phyloP scores from a whole-genome alignment of 352 stramenopile species.

The Globisporangium alternatum region DNA sequence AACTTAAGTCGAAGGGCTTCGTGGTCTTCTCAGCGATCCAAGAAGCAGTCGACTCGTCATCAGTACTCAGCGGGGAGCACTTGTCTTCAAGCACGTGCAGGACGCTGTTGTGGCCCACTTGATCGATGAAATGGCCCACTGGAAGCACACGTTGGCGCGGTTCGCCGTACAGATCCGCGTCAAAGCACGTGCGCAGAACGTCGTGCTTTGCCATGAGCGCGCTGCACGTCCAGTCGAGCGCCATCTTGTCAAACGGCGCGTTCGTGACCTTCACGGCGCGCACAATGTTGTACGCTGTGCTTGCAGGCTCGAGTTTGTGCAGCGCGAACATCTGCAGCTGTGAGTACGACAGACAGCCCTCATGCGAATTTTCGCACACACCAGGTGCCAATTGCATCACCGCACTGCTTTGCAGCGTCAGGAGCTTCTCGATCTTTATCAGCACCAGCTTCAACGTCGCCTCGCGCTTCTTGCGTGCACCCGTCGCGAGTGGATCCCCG shows the following conservation, averaged over 20 bases:
- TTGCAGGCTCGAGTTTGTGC: conserved; percentile 35
- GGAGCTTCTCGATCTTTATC: conserved; percentile 11
- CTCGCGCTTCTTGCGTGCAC: conserved; percentile 17
- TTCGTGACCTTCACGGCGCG: conserved; percentile 29
- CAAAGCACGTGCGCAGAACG: conserved; percentile 43
- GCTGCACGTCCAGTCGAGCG: conserved; percentile 26
- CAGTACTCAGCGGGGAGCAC: not conserved
- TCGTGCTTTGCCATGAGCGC: conserved; percentile 41
- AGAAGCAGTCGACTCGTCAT: conserved; percentile 2
- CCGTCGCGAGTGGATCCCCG: conserved; percentile 10
- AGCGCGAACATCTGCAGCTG: conserved; percentile 64
- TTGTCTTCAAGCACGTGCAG: not conserved
- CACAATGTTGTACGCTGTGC: conserved; percentile 52
- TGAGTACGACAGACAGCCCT: conserved; percentile 35
- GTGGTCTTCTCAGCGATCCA: conserved; percentile 24
- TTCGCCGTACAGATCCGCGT: conserved; percentile 24
- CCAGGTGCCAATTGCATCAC: conserved; percentile 13
- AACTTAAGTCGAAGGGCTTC: conserved; percentile 35
- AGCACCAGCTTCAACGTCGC: conserved; percentile 18
- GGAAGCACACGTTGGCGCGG: conserved; percentile 30
- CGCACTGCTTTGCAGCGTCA: conserved; percentile 10
- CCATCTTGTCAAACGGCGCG: conserved; percentile 15
- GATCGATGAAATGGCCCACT: conserved; percentile 18
- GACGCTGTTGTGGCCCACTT: conserved; percentile 8
- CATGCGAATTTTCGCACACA: not conserved